Conservation (phyloP, 345 rosid species). For the Odontarrhena argentea region DNA sequence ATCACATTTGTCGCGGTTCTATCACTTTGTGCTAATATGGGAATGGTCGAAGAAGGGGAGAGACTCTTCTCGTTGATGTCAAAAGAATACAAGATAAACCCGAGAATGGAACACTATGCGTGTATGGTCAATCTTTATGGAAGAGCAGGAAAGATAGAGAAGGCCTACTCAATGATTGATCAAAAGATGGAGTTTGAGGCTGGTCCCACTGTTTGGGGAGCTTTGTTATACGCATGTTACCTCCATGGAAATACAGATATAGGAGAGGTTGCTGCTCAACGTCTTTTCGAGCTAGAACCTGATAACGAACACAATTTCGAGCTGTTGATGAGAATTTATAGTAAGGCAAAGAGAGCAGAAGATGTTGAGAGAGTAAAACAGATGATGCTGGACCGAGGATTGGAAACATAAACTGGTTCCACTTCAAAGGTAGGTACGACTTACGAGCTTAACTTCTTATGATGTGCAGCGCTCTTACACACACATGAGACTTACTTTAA, state of each 20-base stretch:
- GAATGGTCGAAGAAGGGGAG: slow-evolving; percentile 70
- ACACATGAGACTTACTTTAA: slow-evolving; percentile 31
- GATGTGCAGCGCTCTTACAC: slow-evolving; percentile 7
- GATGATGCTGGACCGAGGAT: slow-evolving; percentile 74
- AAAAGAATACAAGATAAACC: slow-evolving; percentile 49
- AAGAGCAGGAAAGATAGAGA: slow-evolving; percentile 60
- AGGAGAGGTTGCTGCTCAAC: slow-evolving; percentile 69
- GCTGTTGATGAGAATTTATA: slow-evolving; percentile 69
- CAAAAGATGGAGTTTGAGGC: slow-evolving; percentile 68
- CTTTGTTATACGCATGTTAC: slow-evolving; percentile 71
- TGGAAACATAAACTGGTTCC: slow-evolving; percentile 30
- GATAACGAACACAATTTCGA: slow-evolving; percentile 81
- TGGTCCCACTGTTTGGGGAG: slow-evolving; percentile 89
- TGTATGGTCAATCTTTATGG: slow-evolving; percentile 86
- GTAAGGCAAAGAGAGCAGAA: slow-evolving; percentile 47
- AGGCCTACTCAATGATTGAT: slow-evolving; percentile 62
- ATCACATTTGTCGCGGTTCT: slow-evolving; percentile 80
- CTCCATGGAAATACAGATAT: slow-evolving; percentile 62
- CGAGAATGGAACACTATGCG: slow-evolving; percentile 74
- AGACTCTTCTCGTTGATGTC: slow-evolving; percentile 57
- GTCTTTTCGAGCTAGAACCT: slow-evolving; percentile 78
- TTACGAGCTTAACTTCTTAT: slow-evolving; percentile 2
- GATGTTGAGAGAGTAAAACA: slow-evolving; percentile 63
- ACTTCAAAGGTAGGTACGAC: slow-evolving; percentile 17
- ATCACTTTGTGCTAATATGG: slow-evolving; percentile 71